Evolutionary conservation across 371 early-diverging fungal genomes (phyloP), one percentile per base, ranked within the genome.

Genomic region (Haplosporangium sp.): DNA sequence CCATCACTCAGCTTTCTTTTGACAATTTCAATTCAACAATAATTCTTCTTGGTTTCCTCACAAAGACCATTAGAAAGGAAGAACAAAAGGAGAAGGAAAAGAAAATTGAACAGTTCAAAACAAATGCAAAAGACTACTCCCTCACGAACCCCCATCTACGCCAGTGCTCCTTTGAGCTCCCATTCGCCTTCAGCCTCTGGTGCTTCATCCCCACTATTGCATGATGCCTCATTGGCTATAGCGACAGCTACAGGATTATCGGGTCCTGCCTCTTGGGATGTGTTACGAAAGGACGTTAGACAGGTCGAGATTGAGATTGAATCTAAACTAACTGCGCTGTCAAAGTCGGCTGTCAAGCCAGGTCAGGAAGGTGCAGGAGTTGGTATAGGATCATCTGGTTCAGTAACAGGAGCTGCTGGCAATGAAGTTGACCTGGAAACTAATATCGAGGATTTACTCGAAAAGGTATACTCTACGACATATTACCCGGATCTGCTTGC

Each of bases 301-400:
- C 74, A 74, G 27, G 67, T 79, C 27, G 75, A 79, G 64, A 71
- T 47, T 7, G 81, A 79, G 47, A 79, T 79, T 42, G 81, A 71
- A 50, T 71, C 74, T 11, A 79, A 74, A 39, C 66, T 79, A 8
- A 79, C 75, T 1, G 61, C 71, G 7, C 62, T 79, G n/a, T 74
- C 81, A n/a, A 79, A 73, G 50, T 58, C 69, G 34, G 69, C 67
- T 8, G 74, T 77, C 15, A 63, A 72, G 8, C 56, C 55, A 17
- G 45, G 44, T 27, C 68, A 65, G 15, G 62, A 65, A 39, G 67
- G 45, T 6, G 61, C 65, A 53, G 65, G 59, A 40, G 69, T 34
- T n/a, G 53, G 59, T 39, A 17, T 58, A 39, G 55, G 47, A 38
- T 37, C 59, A 27, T 50, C 35, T 6, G 27, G 42, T 15, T 57